Evolutionary conservation across 495 filamentous ascomycete genomes (phyloP).

Genomic region (Aspergillus coremiiformis): DNA sequence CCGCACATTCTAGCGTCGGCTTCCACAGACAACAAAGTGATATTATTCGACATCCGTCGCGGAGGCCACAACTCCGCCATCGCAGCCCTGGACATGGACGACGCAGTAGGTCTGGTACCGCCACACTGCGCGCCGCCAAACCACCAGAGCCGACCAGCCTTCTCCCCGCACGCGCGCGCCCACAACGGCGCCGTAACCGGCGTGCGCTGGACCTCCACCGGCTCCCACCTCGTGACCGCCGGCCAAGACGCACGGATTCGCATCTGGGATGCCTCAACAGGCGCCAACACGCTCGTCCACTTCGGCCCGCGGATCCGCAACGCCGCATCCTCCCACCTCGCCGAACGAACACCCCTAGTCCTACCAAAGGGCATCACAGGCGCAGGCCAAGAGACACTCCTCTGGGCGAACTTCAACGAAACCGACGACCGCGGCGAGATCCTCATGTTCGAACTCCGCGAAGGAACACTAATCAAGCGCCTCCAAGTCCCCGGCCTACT

Average conservation of each 20-base stretch:
- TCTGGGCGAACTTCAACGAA: slow-evolving; percentile 65
- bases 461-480: slow-evolving; percentile 64
- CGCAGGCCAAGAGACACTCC: slow-evolving; percentile 53
- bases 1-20: slow-evolving; percentile 75
- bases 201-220: slow-evolving; percentile 73
- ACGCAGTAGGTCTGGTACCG: slow-evolving; percentile 53
- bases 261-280: slow-evolving; percentile 73
- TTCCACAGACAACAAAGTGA: slow-evolving; percentile 66
- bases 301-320: slow-evolving; percentile 77
- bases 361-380: slow-evolving; percentile 46
- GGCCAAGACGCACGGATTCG: slow-evolving; percentile 77
- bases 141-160: slow-evolving; percentile 36
- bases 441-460: slow-evolving; percentile 64
- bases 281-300: slow-evolving; percentile 74
- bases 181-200: slow-evolving; percentile 77
- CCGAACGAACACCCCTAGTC: slow-evolving; percentile 53
- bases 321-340: slow-evolving; percentile 45
- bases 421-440: slow-evolving; percentile 55
- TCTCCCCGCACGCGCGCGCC: slow-evolving; percentile 48
- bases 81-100: slow-evolving; percentile 71
- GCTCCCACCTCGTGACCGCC: slow-evolving; percentile 62
- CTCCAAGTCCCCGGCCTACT: slow-evolving; percentile 55
- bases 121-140: slow-evolving; percentile 19
- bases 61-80: slow-evolving; percentile 55
- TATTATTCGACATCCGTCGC: slow-evolving; percentile 78